phyloP scores from a whole-genome alignment of 176 grass and related monocot species.

The Otatea glauca region DNA sequence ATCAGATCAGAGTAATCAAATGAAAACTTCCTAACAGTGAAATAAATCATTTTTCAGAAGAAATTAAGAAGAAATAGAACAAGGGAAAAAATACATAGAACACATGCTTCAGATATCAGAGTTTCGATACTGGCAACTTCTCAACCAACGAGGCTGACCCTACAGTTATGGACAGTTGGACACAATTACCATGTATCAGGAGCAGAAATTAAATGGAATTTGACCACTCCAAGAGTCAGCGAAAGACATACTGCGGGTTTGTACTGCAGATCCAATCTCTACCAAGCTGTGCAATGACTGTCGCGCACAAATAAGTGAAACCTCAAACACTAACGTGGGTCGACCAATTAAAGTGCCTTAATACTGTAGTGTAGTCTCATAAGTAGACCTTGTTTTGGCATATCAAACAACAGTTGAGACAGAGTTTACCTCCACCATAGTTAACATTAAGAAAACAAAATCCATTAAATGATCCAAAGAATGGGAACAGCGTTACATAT shows the following conservation, averaged over 20 bases:
- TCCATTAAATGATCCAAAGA: slow-evolving; percentile 50
- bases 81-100: not conserved
- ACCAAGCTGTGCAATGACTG: slow-evolving; percentile 28
- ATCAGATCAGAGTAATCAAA: slow-evolving; percentile 10
- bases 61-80: slow-evolving; percentile 30
- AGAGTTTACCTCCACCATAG: slow-evolving; percentile 24
- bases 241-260: slow-evolving; percentile 6
- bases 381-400: slow-evolving; percentile 26
- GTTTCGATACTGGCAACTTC: not conserved
- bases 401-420: slow-evolving; percentile 13
- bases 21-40: slow-evolving; percentile 2
- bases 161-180: not conserved
- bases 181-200: slow-evolving; percentile 1
- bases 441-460: slow-evolving; percentile 33
- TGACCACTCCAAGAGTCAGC: not conserved
- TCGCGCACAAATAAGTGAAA: slow-evolving; percentile 15
- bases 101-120: slow-evolving; percentile 14
- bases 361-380: not conserved
- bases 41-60: not conserved
- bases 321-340: slow-evolving; percentile 15
- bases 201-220: slow-evolving; percentile 26
- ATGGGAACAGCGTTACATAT: slow-evolving; percentile 52
- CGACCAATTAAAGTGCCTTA: not conserved
- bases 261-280: slow-evolving; percentile 16
- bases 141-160: not conserved